These are phyloP conservation scores for Nitzschia sp. DNA, from an alignment of 108 stramenopile species.

Conservation along the genomic window DNA sequence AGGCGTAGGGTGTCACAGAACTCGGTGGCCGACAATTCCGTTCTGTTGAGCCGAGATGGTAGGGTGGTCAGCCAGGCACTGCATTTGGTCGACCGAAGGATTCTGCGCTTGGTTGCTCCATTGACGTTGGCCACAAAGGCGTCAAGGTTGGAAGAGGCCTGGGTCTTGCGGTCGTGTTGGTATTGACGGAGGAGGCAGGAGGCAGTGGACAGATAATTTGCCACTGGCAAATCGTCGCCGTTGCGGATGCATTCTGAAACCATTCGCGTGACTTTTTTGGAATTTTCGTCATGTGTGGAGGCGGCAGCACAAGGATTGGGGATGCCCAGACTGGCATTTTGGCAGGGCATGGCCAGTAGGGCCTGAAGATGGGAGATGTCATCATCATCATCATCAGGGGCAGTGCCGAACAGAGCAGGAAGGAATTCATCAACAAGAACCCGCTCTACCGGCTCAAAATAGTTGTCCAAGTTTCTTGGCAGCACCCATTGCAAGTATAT, in stretches of 20 bases:
- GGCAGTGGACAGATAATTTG: background rate
- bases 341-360: background rate
- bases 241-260: background rate
- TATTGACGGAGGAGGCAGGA: background rate
- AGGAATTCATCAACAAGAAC: background rate
- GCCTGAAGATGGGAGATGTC: background rate
- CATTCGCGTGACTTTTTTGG: too few species aligned
- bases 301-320: conserved; percentile 4
- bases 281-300: background rate
- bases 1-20: conserved; percentile 25
- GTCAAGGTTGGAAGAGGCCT: background rate
- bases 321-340: background rate
- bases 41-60: conserved; percentile 9
- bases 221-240: background rate
- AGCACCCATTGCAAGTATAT: conserved; percentile 14
- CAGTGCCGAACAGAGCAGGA: background rate
- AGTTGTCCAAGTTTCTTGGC: background rate
- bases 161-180: background rate
- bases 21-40: conserved; percentile 24
- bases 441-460: conserved; percentile 5
- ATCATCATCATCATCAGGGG: background rate
- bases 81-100: background rate
- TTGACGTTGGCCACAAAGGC: background rate
- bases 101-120: background rate
- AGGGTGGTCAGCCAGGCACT: too few species aligned